Evolutionary conservation across 352 stramenopile species (phyloP), one percentile per base, ranked within the genome.

Genomic region (Pythium vanterpoolii): DNA sequence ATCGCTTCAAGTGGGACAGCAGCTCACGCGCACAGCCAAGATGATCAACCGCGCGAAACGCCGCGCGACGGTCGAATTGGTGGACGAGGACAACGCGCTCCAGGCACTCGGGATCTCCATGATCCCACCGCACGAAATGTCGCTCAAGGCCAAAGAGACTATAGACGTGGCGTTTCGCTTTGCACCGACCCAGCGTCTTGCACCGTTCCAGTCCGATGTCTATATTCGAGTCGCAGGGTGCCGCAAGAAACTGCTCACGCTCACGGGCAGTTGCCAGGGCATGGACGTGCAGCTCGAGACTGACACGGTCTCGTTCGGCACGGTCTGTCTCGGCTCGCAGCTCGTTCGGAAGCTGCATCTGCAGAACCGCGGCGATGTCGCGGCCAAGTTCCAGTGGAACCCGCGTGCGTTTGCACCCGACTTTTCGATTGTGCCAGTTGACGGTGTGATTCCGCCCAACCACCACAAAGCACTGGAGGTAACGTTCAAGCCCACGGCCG

Each of bases 361-460:
- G 42, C 87, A 98, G 54, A 98, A 98, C 55, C 73, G 79, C 13
- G 93, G 93, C 14, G 93, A 98, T 61, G 55, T 98, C 4, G 66
- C 86, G 3, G 79, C 90, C 13, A 92, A 90, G 42, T 98, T 95
- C 59, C 77, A 83, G 45, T 98, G 92, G 92, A 84, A 89, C 26
- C 31, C 73, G 8, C 71, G 66, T 4, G 72, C 84, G 10, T 93
- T 97, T 59, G 74, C 72, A 1, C 73, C 79, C 1, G 78, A 98
- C 45, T 98, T 98, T 56, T 53, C 58, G 0, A 83, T 98, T 4
- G 67, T 81, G 0, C 93, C 93, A 0, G 30, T 73, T 0, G 86
- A 97, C 44, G 93, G 92, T 9, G 74, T 91, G 21, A 59, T 98
- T 19, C 68, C 80, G 8, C 86, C 93, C 6, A 88, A 94, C 38